Percentiles rank a stretch among this genome's conserved stretches.
phyloP scores from a whole-genome alignment of 768 basidiomycete genomes.

The Sarcodon sp. region DNA sequence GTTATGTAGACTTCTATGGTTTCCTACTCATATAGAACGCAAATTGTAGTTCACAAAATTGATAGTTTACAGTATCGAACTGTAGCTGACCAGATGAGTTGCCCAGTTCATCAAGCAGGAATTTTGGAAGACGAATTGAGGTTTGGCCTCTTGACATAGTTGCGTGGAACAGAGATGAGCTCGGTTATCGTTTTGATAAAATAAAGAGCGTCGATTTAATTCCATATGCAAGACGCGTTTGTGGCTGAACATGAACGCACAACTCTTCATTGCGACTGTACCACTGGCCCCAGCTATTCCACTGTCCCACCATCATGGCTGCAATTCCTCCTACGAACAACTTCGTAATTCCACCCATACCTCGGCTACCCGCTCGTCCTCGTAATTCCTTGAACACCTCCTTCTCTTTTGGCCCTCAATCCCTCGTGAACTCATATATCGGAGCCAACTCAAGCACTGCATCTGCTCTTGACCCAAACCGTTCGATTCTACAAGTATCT shows the following conservation, averaged over 20 bases:
- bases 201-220: too few relatives aligned
- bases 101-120: constrained; percentile 15
- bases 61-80: background rate
- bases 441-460: constrained; percentile 51
- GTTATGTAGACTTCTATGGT: constrained; percentile 4
- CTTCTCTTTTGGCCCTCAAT: constrained; percentile 76
- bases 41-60: background rate
- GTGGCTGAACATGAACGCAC: background rate
- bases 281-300: too few relatives aligned
- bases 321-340: background rate
- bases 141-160: too few relatives aligned
- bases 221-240: background rate
- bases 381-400: constrained; percentile 66
- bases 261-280: background rate
- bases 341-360: background rate
- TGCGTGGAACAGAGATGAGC: too few relatives aligned
- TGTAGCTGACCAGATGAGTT: constrained; percentile 6
- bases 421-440: constrained; percentile 57
- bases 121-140: constrained; percentile 7
- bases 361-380: constrained; percentile 25
- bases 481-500: constrained; percentile 64
- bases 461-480: constrained; percentile 68
- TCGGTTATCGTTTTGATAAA: too few relatives aligned
- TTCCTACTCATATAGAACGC: background rate
- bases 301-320: too few relatives aligned